A percentile compares a stretch with the other conserved stretches of the same genome.
Conservation (phyloP, 176 grass and related monocot genomes). For the Bothriochloa decipiens region DNA sequence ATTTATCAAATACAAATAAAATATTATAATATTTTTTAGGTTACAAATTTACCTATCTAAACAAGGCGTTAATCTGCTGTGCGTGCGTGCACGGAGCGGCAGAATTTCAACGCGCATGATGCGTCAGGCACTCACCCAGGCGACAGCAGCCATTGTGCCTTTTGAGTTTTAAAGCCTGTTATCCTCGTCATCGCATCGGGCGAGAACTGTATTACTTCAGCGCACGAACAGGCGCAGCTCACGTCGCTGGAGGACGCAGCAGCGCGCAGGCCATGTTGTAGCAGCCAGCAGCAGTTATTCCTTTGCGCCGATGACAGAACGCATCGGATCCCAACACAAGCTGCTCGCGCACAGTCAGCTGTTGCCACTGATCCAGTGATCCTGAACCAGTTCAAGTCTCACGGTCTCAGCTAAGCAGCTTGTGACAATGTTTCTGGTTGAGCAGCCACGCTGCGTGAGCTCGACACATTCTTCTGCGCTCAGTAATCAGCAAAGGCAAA, state of each 20-base stretch:
- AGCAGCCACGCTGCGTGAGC: not conserved
- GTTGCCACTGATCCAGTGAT: not conserved
- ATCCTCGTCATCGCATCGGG: not conserved
- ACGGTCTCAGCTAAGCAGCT: not conserved
- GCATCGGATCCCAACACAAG: conserved; percentile 28
- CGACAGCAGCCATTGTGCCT: not conserved
- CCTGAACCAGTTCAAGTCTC: not conserved
- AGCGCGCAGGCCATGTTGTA: not conserved
- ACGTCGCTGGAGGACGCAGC: not conserved
- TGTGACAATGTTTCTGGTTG: not conserved
- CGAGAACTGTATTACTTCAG: not conserved
- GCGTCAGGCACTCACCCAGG: not conserved
- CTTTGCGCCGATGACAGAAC: conserved; percentile 30
- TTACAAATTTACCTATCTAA: too few species aligned
- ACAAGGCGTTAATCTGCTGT: too few species aligned
- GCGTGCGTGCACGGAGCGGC: not conserved
- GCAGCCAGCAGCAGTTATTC: not conserved
- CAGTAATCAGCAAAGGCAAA: not conserved
- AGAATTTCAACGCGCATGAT: not conserved
- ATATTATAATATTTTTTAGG: too few species aligned
- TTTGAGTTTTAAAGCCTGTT: not conserved
- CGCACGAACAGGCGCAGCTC: not conserved
- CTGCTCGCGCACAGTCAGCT: not conserved
- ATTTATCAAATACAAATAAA: too few species aligned
- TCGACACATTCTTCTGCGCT: conserved; percentile 4